These are phyloP conservation scores for Cyanodermella asteris DNA, from an alignment of 2,329 filamentous ascomycete species.

Conservation along the genomic window DNA sequence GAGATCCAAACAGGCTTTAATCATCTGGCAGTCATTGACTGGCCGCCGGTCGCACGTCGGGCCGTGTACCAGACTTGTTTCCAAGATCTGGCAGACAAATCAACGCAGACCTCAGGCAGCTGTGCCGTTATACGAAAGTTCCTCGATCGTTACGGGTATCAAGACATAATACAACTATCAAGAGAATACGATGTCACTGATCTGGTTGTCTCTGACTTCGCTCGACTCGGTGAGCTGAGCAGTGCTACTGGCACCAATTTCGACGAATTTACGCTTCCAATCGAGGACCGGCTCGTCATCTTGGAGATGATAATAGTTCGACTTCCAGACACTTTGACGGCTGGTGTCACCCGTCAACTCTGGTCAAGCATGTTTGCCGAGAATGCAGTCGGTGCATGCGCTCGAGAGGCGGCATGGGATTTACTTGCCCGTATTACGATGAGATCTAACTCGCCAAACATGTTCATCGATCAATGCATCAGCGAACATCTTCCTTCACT, in stretches of 20 bases:
- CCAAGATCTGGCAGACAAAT: constrained; percentile 41
- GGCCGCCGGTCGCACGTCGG: constrained; percentile 32
- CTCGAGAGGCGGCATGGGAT: constrained; percentile 48
- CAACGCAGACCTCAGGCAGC: too few relatives aligned
- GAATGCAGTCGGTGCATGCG: constrained; percentile 33
- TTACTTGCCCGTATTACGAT: constrained; percentile 32
- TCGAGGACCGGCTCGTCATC: not conserved
- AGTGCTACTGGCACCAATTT: constrained; percentile 14
- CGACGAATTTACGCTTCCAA: not conserved
- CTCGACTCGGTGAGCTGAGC: constrained; percentile 33
- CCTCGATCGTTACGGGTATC: constrained; percentile 18
- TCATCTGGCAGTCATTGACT: constrained; percentile 35
- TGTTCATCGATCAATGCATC: constrained; percentile 13
- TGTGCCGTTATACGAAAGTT: constrained; percentile 38
- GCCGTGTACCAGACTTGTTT: constrained; percentile 46
- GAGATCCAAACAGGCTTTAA: constrained; percentile 41
- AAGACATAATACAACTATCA: constrained; percentile 35
- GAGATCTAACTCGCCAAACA: constrained; percentile 8
- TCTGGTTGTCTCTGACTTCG: constrained; percentile 43
- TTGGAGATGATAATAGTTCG: constrained; percentile 42
- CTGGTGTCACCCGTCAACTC: constrained; percentile 38
- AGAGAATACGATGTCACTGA: constrained; percentile 38
- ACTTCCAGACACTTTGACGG: constrained; percentile 38
- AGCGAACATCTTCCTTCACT: constrained; percentile 19
- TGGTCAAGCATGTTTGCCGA: constrained; percentile 56